Evolutionary conservation across 352 stramenopile species (phyloP).

Genomic region (Pythium dissotocum): DNA sequence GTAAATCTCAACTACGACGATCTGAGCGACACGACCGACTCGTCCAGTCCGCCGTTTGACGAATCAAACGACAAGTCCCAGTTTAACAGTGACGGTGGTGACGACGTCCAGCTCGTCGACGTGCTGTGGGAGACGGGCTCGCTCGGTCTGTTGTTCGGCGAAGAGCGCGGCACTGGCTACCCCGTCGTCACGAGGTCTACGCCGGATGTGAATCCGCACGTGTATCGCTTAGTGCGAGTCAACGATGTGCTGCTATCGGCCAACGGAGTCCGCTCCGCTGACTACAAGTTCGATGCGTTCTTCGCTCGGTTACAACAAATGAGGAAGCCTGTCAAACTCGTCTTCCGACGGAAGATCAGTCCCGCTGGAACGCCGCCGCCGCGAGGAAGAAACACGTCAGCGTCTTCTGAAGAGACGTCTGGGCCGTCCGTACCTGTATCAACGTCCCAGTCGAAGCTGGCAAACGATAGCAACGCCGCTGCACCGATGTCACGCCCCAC

Average conservation of each 20-base stretch:
- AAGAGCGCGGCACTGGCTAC: constrained; percentile 64
- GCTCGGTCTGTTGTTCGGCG: constrained; percentile 83
- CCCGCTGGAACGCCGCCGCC: constrained; percentile 17
- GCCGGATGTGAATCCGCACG: constrained; percentile 60
- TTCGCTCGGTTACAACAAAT: constrained; percentile 82
- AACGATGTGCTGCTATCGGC: constrained; percentile 82
- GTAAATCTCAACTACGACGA: constrained; percentile 26
- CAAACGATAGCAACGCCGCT: background rate
- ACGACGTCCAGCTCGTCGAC: constrained; percentile 56
- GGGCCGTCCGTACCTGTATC: background rate
- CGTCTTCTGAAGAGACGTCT: constrained; percentile 6
- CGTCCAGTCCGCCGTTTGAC: constrained; percentile 14
- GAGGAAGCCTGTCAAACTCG: constrained; percentile 79
- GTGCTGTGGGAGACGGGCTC: constrained; percentile 82
- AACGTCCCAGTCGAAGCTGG: background rate
- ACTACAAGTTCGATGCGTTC: constrained; percentile 82
- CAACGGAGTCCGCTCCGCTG: constrained; percentile 65
- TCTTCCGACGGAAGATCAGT: constrained; percentile 47
- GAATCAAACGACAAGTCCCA: background rate
- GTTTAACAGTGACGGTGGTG: background rate
- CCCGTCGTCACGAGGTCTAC: constrained; percentile 81
- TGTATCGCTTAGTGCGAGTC: constrained; percentile 67
- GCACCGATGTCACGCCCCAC: background rate
- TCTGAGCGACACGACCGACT: constrained; percentile 23
- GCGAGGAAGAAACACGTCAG: constrained; percentile 20